Evolutionary conservation across 2,329 filamentous ascomycete genomes (phyloP), one percentile per base, ranked within the genome.

Genomic region (Colletotrichum spinosum): DNA sequence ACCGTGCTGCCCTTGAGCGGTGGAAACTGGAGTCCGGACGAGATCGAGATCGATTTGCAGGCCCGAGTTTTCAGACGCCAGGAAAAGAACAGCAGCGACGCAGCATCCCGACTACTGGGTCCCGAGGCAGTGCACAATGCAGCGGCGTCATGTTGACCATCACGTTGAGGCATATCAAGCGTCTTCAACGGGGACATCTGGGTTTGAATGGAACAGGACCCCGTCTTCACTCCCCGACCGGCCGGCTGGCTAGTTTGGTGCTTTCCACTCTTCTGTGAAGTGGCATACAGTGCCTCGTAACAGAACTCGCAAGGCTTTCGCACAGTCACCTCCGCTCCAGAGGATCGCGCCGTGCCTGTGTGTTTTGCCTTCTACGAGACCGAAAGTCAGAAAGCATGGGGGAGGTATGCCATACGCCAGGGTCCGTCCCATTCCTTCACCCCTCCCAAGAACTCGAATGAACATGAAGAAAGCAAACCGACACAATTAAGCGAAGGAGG

Each of bases 281-380:
- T 45, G 55, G 46, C 13, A 39, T 48, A 58, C 55, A 58, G 55
- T 58, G 44, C n/a, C 9, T 35, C 37, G 17, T 39, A 7, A 5
- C 13, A 10, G 35, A 15, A 35, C 8, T 13, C 8, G 41, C 11
- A 9, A 42, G 25, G 3, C 46, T 42, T 37, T 44, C 46, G 55
- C 55, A 58, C 55, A 38, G 55, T 57, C 55, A 57, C 55, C 55
- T 49, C 45, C 45, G 41, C 55, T 49, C 11, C n/a, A 35, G 17
- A 48, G 41, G 17, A 11, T 38, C 55, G 37, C 45, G 55, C 46
- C 38, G 55, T 58, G 55, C 25, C 25, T 25, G 25, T 25, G 3
- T 25, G 25, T 25, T 25, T 25, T 25, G 38, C 33, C 45, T 51
- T n/a, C 55, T 37, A 46, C 45, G 51, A 39, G 51, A 46, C n/a